Percentiles rank a stretch among this genome's conserved stretches.
phyloP scores from a whole-genome alignment of 2,329 filamentous ascomycete species.

The Alternaria postmessia region DNA sequence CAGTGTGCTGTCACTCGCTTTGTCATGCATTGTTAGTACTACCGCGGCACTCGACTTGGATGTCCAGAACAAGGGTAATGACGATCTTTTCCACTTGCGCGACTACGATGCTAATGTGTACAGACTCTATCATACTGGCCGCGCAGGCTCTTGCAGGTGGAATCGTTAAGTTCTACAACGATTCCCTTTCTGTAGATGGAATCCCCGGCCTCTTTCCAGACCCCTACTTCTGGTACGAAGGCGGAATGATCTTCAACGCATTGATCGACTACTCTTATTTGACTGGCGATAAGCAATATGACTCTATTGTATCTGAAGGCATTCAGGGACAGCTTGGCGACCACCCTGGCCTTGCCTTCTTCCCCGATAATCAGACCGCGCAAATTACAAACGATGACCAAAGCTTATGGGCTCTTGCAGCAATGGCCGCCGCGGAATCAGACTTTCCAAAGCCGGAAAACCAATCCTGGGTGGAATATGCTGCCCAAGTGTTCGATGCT shows the following conservation, averaged over 20 bases:
- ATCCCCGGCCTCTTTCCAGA: conserved; percentile 31
- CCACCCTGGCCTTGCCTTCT: conserved; percentile 44
- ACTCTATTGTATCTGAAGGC: conserved; percentile 49
- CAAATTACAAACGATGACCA: conserved; percentile 74
- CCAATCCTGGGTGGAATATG: conserved; percentile 66
- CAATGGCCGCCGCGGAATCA: conserved; percentile 71
- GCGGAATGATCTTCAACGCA: conserved; percentile 29
- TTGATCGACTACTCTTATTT: conserved; percentile 53
- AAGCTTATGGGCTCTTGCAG: conserved; percentile 73
- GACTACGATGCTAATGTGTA: background rate
- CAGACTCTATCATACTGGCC: conserved; percentile 36
- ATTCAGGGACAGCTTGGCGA: conserved; percentile 50
- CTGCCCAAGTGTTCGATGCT: conserved; percentile 74
- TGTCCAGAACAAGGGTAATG: conserved; percentile 26
- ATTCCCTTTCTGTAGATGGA: conserved; percentile 7
- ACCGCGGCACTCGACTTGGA: conserved; percentile 30
- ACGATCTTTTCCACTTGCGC: background rate
- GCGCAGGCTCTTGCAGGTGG: conserved; percentile 33
- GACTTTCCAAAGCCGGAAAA: conserved; percentile 62
- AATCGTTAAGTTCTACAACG: conserved; percentile 33
- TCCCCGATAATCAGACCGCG: conserved; percentile 49
- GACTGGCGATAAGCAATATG: conserved; percentile 54
- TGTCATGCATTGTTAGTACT: conserved; percentile 21
- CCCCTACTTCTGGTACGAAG: conserved; percentile 35
- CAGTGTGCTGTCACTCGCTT: conserved; percentile 26